Evolutionary conservation across 1,284 basidiomycete species (phyloP).

Genomic region (Apiotrichum sp.): DNA sequence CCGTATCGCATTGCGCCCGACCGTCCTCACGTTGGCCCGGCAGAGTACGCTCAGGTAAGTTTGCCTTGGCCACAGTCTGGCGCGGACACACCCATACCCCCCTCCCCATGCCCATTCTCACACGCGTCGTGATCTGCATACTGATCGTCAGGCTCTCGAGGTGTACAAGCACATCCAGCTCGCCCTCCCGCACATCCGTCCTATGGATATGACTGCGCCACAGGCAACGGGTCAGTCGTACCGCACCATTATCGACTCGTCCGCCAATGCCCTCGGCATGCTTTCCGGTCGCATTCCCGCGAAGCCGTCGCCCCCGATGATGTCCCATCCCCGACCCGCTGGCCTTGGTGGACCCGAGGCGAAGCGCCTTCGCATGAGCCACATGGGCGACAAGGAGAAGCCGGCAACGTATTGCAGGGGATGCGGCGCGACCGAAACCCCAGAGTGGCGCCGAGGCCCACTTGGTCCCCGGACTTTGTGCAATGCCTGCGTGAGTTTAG

Average conservation of each 20-base stretch:
- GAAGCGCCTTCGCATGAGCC: not conserved
- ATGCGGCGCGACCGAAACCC: conserved; percentile 46
- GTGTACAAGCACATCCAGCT: conserved; percentile 23
- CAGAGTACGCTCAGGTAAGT: conserved; percentile 34
- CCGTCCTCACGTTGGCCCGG: conserved; percentile 10
- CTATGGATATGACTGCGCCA: conserved; percentile 4
- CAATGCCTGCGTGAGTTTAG: conserved; percentile 44
- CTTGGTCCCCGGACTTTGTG: conserved; percentile 46
- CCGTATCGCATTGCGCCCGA: not conserved
- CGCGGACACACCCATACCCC: not conserved
- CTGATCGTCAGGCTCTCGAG: conserved; percentile 20
- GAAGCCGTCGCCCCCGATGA: not conserved
- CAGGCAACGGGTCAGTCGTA: conserved; percentile 17
- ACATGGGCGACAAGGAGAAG: conserved; percentile 20
- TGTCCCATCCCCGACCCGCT: not conserved
- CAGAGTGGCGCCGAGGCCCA: conserved; percentile 47
- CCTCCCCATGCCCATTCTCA: not conserved
- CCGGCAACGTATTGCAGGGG: conserved; percentile 36
- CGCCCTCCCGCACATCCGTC: conserved; percentile 26
- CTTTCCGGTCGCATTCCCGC: conserved; percentile 20
- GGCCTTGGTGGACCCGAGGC: conserved; percentile 7
- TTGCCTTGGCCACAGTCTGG: too few species aligned
- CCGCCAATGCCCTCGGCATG: conserved; percentile 21
- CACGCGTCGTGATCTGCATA: not conserved
- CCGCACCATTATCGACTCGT: conserved; percentile 26